Evolutionary conservation across 768 basidiomycete species (phyloP), one percentile per base, ranked within the genome.

Genomic region (Lactarius sanguifluus): DNA sequence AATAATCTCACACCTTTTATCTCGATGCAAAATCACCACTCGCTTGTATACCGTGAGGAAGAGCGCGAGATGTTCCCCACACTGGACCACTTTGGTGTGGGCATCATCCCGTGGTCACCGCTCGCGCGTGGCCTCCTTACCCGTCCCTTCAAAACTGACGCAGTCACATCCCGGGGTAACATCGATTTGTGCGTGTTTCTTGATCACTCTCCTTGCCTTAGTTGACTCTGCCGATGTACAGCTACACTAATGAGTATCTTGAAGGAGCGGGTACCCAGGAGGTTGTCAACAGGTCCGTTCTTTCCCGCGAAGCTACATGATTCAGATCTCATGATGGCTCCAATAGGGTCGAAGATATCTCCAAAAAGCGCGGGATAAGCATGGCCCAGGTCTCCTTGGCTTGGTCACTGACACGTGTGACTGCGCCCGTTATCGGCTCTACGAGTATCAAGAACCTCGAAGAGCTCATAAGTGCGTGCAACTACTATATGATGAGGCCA

Each of bases 381-480:
- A 83, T 82, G 80, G 79, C 79, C 0, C 79, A 81, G 59, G 72
- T 83, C 61, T 75, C 82, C 6, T 68, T 81, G 45, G 78, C 82
- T 16, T 82, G 69, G 69, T 67, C 62, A 2, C 38, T 60, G 57
- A 63, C 62, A 34, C 60, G 58, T 20, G 66, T 64, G 10, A 47
- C 61, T 28, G 61, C 69, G 1, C 69, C 69, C 9, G 40, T 69
- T 28, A 45, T 69, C 43, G 69, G 69, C 20, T 56, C 59, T 32
- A 69, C 69, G 20, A 68, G 28, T 36, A 32, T 67, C 43, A 52
- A 68, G 54, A 67, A 69, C 36, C 58, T 69, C 2, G 61, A 67
- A 28, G 65, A 69, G 0, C 62, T 69, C 25, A 67, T 69, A 23
- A 62, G 66, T 69, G n/a, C 41, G 69, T 62, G 32, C 34, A 20